Base-by-base conservation (phyloP, 1,284 basidiomycete genomes). In the Golubevia pallescens region DNA sequence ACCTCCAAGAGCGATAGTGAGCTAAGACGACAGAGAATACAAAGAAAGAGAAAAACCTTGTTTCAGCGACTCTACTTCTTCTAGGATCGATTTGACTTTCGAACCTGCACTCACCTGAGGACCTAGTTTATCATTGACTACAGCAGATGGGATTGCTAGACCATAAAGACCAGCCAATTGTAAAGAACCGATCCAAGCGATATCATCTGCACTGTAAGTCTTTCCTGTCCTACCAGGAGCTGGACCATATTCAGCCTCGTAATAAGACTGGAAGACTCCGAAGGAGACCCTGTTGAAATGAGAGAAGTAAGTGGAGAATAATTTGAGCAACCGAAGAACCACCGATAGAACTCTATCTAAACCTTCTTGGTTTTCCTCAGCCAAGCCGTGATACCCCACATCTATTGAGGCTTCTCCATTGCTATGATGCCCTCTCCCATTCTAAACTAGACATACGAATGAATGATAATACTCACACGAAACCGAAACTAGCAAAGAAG, bases 241-340 rank as follows among this genome's bases (percentile, higher is more conserved):
- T 28, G 28, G 28, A 28, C 28, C 28, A 13, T 21, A 21, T 23
- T 57, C n/a, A 16, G 13, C 13, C 60, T 54, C 38, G 61, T 62
- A 62, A 52, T 62, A 62, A n/a, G 61, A 20, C 34, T 62, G 61
- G 61, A 62, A 62, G 19, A 58, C 54, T n/a, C 53, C 61, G 32
- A 38, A 62, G 61, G 55, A 57, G 55, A 48, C 42, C 16, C 42
- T 48, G 42, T 48, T 48, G 42, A 48, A 48, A 48, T 48, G 16
- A 16, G 16, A 48, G 42, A 48, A 48, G 42, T 10, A 48, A 48
- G 16, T 16, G 42, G 42, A 48, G 42, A 13, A 48, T 10, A 48
- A 16, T 10, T 28, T 28, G 28, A 28, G 28, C 28, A 28, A 28
- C 28, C 28, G 28, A 28, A 28, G 28, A 28, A n/a, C n/a, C n/a